phyloP scores from a whole-genome alignment of 2,329 filamentous ascomycete species.

The Gyromitra esculenta region DNA sequence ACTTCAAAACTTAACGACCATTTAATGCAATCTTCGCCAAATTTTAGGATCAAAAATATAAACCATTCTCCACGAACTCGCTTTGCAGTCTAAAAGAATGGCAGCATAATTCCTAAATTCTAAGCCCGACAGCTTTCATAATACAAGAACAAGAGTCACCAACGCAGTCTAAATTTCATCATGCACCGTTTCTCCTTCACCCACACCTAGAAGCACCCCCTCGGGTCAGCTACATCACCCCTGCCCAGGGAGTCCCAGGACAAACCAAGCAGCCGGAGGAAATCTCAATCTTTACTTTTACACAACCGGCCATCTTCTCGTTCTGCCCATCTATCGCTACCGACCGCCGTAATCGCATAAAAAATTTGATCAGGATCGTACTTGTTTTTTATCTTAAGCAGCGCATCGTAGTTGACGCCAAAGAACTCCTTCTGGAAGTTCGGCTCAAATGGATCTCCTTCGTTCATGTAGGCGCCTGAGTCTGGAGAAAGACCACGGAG shows the following conservation, averaged over 20 bases:
- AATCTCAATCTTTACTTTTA: constrained; percentile 42
- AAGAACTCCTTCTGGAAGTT: constrained; percentile 64
- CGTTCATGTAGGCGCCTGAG: constrained; percentile 56
- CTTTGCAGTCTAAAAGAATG: not conserved
- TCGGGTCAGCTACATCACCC: not conserved
- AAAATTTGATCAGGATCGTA: constrained; percentile 65
- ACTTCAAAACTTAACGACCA: too few relatives aligned
- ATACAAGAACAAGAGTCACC: not conserved
- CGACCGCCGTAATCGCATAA: constrained; percentile 65
- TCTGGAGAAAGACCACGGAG: constrained; percentile 13
- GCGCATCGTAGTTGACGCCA: constrained; percentile 63
- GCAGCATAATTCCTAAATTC: not conserved
- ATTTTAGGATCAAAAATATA: too few relatives aligned
- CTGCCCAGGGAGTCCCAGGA: not conserved
- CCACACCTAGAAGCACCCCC: not conserved
- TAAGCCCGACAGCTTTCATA: not conserved
- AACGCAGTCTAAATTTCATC: constrained; percentile 8
- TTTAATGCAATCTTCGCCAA: too few relatives aligned
- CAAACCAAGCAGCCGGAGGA: not conserved
- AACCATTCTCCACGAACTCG: not conserved
- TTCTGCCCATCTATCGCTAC: constrained; percentile 65
- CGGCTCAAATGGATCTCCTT: constrained; percentile 64
- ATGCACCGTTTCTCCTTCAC: not conserved
- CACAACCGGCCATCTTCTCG: constrained; percentile 63
- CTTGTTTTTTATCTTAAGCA: constrained; percentile 65